phyloP scores from a whole-genome alignment of 306 rosid species.

The Gastrolobium villosum region DNA sequence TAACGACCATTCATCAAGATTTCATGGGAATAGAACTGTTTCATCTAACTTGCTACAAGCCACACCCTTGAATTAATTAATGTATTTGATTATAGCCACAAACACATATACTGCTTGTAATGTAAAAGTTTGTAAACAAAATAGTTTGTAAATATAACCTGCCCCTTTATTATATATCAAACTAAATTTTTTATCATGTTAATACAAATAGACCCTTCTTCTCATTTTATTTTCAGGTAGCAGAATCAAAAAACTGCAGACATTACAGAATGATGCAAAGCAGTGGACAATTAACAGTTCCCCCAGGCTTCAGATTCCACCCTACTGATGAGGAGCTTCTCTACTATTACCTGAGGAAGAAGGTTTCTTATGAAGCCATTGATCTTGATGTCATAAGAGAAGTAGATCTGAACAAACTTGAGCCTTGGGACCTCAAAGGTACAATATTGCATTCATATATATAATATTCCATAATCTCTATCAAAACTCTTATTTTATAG shows the following conservation, averaged over 20 bases:
- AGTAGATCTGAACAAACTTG: conserved; percentile 94
- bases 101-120: too few relatives aligned
- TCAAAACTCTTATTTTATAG: not conserved
- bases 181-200: not conserved
- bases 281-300: conserved; percentile 87
- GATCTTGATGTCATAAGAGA: conserved; percentile 95
- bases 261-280: conserved; percentile 65
- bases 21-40: conserved; percentile 19
- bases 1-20: not conserved
- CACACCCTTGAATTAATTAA: conserved; percentile 11
- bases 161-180: too few relatives aligned
- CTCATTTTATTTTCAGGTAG: conserved; percentile 8
- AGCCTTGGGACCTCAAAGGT: conserved; percentile 99
- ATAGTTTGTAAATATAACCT: too few relatives aligned
- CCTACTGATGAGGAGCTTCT: conserved; percentile 99
- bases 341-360: conserved; percentile 93
- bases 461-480: not conserved
- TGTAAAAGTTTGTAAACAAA: too few relatives aligned
- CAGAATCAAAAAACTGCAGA: not conserved
- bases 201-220: not conserved
- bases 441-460: not conserved
- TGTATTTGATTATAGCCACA: not conserved
- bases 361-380: conserved; percentile 92
- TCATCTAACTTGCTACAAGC: conserved; percentile 23
- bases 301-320: conserved; percentile 96